These are phyloP conservation scores for Diaporthe amygdali DNA, from an alignment of 2,329 filamentous ascomycete genomes.

Conservation along the genomic window DNA sequence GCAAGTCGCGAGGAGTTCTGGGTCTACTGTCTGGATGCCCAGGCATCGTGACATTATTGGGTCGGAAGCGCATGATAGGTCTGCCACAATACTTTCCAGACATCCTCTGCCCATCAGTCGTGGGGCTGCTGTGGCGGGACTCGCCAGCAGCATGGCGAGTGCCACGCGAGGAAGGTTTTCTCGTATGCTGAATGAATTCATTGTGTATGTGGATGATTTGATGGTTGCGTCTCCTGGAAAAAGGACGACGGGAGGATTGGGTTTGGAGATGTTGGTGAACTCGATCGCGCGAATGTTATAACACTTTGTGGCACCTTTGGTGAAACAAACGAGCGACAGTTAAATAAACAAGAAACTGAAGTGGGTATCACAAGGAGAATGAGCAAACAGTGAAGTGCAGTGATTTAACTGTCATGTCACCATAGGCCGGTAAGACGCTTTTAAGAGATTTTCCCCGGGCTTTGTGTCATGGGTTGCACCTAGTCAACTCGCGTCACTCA, in stretches of 20 bases:
- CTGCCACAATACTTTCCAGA: neutral
- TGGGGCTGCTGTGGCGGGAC: neutral
- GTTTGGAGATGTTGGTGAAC: neutral
- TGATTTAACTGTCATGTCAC: neutral
- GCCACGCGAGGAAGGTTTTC: neutral
- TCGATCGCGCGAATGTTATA: neutral
- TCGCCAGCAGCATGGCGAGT: neutral
- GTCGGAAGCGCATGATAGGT: neutral
- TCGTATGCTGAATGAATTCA: conserved; percentile 3
- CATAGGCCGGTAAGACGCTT: neutral
- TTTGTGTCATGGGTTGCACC: neutral
- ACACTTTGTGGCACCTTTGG: neutral
- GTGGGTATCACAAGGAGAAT: conserved; percentile 11
- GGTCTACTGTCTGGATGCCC: neutral
- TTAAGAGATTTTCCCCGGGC: neutral
- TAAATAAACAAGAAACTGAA: neutral
- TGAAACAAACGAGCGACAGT: neutral
- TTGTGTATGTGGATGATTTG: neutral
- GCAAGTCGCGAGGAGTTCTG: neutral
- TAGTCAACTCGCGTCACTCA: neutral
- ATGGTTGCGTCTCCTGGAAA: too few relatives aligned
- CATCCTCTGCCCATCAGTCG: neutral
- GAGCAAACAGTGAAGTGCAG: neutral
- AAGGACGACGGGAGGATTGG: neutral
- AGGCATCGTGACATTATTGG: neutral